Evolutionary conservation across 495 filamentous ascomycete species (phyloP), one percentile per base, ranked within the genome.

Genomic region (Pseudevernia furfuracea): DNA sequence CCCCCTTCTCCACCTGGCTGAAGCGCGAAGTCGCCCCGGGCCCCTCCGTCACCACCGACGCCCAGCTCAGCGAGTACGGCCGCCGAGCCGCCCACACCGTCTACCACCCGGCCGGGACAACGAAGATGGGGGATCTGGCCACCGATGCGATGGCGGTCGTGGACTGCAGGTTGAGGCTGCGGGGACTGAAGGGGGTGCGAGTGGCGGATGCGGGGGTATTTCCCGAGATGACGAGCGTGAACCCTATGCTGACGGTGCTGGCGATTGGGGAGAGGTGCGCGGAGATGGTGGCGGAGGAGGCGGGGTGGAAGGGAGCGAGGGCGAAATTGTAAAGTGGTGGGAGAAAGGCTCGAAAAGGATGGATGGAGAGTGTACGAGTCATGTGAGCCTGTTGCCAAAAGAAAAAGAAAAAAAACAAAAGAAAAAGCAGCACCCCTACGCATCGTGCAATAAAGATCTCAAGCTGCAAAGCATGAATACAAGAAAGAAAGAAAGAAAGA

Each of bases 101-200:
- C 8, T 94, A 94, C 72, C 90, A 94, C 73, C 90, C 90, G 0
- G 87, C 87, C 38, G 89, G 90, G 59, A 94, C 90, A 34, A 91
- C 90, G 58, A 92, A 89, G 79, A 94, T 94, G 90, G 90, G 90
- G 25, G 82, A 89, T 72, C 73, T 84, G 14, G 70, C 71, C 19
- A 78, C 77, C 41, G 87, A 92, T 68, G 77, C 78, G 43, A 72
- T 87, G 74, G 89, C 84, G 14, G 85, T 88, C 23, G 85, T 88
- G n/a, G 83, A 88, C 70, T 49, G 53, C 1, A 71, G 73, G 28
- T 70, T 88, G 64, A 80, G 79, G 73, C 62, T 88, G 52, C 76
- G 80, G 37, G 85, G 82, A 9, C 60, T 88, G 66, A 79, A 82
- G 75, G 78, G 79, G 14, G 71, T 87, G 52, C 80, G 85, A 63